Evolutionary conservation across 805 yeast genomes (phyloP), one percentile per base, ranked within the genome.

Genomic region (Saccharomyces eubayanus): DNA sequence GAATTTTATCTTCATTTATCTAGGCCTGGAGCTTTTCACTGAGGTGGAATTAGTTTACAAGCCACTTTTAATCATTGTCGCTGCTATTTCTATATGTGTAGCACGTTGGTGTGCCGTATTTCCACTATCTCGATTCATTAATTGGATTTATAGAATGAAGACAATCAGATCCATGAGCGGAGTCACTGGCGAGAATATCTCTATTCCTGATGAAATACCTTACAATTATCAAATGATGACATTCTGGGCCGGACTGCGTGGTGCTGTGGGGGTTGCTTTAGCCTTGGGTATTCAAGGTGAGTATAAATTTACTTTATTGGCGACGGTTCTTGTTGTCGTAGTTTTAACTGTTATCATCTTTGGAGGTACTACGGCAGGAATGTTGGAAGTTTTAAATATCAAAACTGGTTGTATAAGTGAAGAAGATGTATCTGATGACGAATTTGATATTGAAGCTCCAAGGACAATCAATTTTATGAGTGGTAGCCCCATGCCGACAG

Each of bases 201-300:
- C 77, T 2, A 72, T 78, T 10, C 86, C 87, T 1, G 97, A 90
- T 63, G 98, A 92, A 72, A 90, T 94, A 57, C 94, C 96, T 28
- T 92, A 89, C 63, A 89, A 86, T 57, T 94, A 94, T 70, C 99
- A 94, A 72, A 89, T 90, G 88, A 94, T 94, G 99, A 89, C 92
- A 50, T 94, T 94, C 69, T 94, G 99, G 99, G 99, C 99, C 2
- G 99, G 99, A 3, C 76, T 94, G 53, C 79, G 99, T 66, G 99
- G 99, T 55, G 99, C 99, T 0, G 99, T 94, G 36, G 99, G 99
- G 59, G 99, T 94, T 4, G 99, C 99, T 0, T 78, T 94, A 64
- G 99, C 99, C 0, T 89, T 95, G 83, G 99, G 99, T 12, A 74
- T 94, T 45, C 96, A 89, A 71, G 99, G 98, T 56, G 97, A 92